A percentile compares a stretch with the other conserved stretches of the same genome.
These are phyloP conservation scores for Hordeum marinum DNA, from an alignment of 176 grass and related monocot species.

Conservation along the genomic window DNA sequence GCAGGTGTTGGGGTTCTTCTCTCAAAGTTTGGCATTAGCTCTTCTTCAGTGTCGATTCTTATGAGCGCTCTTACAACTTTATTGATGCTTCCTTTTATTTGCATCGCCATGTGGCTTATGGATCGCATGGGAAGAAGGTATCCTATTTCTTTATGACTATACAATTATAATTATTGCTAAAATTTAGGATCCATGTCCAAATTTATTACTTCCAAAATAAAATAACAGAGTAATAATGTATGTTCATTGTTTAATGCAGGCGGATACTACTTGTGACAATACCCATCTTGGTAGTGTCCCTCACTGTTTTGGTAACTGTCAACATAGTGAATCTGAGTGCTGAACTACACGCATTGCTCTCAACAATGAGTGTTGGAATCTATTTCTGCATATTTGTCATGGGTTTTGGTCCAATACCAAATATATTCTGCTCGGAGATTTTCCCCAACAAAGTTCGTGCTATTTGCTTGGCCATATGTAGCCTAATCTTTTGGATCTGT, in stretches of 20 bases:
- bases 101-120: conserved; percentile 65
- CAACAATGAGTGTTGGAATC: conserved; percentile 34
- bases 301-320: conserved; percentile 42
- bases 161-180: not conserved
- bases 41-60: conserved; percentile 55
- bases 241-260: conserved; percentile 7
- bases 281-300: conserved; percentile 48
- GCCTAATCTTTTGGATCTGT: conserved; percentile 50
- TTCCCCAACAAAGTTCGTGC: conserved; percentile 58
- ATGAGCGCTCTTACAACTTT: conserved; percentile 59
- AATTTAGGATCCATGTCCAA: not conserved
- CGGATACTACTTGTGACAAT: conserved; percentile 57
- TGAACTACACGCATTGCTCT: conserved; percentile 36
- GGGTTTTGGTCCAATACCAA: conserved; percentile 66
- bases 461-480: conserved; percentile 52
- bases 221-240: not conserved
- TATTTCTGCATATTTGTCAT: conserved; percentile 66
- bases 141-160: not conserved
- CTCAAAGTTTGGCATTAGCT: conserved; percentile 30
- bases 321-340: conserved; percentile 36
- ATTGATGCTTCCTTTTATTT: conserved; percentile 61
- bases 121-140: conserved; percentile 62
- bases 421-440: conserved; percentile 63
- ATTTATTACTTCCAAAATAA: not conserved
- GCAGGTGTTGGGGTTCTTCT: conserved; percentile 50